Conservation (phyloP, 768 basidiomycete species). For the Hygrocybe coccinea region DNA sequence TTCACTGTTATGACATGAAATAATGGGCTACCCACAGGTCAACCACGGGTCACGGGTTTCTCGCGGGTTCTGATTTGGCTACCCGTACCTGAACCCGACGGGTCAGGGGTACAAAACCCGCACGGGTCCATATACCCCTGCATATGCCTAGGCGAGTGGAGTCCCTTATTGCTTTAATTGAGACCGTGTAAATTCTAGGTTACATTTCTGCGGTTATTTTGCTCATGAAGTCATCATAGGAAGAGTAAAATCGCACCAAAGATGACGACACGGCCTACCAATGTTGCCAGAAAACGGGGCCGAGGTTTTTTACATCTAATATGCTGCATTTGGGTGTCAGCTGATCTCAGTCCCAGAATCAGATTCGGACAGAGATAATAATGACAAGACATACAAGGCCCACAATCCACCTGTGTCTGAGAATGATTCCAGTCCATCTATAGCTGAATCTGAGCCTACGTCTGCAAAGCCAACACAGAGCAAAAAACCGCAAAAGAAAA, state of each 20-base stretch:
- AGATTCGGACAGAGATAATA: not conserved
- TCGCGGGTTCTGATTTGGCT: too few relatives aligned
- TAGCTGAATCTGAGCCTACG: not conserved
- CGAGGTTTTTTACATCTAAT: not conserved
- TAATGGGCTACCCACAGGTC: too few relatives aligned
- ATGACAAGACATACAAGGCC: not conserved
- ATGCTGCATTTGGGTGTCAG: not conserved
- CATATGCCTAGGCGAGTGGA: too few relatives aligned
- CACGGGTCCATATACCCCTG: too few relatives aligned
- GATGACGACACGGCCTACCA: not conserved
- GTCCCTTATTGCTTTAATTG: not conserved
- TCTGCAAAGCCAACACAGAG: not conserved
- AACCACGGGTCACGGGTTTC: too few relatives aligned
- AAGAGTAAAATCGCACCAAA: not conserved
- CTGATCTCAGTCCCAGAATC: conserved; percentile 1
- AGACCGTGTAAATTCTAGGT: not conserved
- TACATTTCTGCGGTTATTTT: not conserved
- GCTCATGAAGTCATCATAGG: not conserved
- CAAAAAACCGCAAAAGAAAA: not conserved
- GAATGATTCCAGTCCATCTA: not conserved
- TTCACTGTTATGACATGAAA: too few relatives aligned
- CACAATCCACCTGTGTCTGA: not conserved
- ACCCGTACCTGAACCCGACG: too few relatives aligned
- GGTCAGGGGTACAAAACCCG: too few relatives aligned
- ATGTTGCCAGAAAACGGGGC: not conserved